Conservation (phyloP, 768 basidiomycete genomes). For the Pulveroboletus ravenelii region DNA sequence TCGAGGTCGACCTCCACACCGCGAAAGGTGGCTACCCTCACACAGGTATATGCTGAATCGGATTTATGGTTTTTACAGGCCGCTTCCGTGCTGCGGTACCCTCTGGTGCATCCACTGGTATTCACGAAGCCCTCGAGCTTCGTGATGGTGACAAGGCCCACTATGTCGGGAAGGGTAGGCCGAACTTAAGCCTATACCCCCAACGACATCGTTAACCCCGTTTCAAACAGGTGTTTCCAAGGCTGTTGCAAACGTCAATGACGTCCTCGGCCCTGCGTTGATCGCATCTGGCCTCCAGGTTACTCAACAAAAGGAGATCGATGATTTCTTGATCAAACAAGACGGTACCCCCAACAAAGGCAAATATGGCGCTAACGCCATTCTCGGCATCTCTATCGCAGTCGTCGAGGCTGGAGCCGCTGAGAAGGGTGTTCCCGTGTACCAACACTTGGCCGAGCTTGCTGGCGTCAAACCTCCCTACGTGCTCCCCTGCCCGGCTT, state of each 20-base stretch:
- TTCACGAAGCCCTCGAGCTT: slow-evolving; percentile 98
- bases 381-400: slow-evolving; percentile 97
- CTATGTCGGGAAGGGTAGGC: slow-evolving; percentile 92
- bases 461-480: slow-evolving; percentile 94
- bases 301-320: slow-evolving; percentile 90
- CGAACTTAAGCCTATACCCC: not conserved
- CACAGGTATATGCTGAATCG: slow-evolving; percentile 7
- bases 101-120: slow-evolving; percentile 96
- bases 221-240: slow-evolving; percentile 74
- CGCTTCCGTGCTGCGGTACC: slow-evolving; percentile 93
- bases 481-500: slow-evolving; percentile 85
- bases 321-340: slow-evolving; percentile 96
- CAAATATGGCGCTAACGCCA: slow-evolving; percentile 98
- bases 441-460: slow-evolving; percentile 93
- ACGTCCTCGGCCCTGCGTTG: slow-evolving; percentile 81
- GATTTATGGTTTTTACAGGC: slow-evolving; percentile 44
- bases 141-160: slow-evolving; percentile 91
- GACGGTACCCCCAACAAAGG: slow-evolving; percentile 99
- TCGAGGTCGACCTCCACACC: slow-evolving; percentile 89
- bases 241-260: slow-evolving; percentile 93
- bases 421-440: slow-evolving; percentile 92
- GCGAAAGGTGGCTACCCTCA: slow-evolving; percentile 58
- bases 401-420: slow-evolving; percentile 90
- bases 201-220: not conserved
- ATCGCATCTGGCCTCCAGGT: slow-evolving; percentile 81